A percentile compares a stretch with the other conserved stretches of the same genome.
These are phyloP conservation scores for Prunus persica DNA, from an alignment of 306 rosid species.

Conservation along the genomic window Prunus_persica_NCBIv2 NC_034009.1:38159501-38160000, in stretches of 20 bases:
- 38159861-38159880: background rate
- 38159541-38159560: slow-evolving; percentile 80
- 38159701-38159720: background rate
- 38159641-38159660: slow-evolving; percentile 5
- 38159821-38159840: background rate
- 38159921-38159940: background rate
- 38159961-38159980: background rate
- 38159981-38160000: too few relatives aligned
- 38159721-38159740: background rate
- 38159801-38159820: slow-evolving; percentile 10
- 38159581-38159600: slow-evolving; percentile 89
- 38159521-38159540: slow-evolving; percentile 13
- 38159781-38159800: background rate
- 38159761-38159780: background rate
- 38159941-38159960: background rate
- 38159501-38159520: background rate
- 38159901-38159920: background rate
- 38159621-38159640: slow-evolving; percentile 14
- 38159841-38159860: background rate
- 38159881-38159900: background rate
- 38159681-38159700: background rate
- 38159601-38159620: slow-evolving; percentile 88
- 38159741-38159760: too few relatives aligned
- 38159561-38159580: slow-evolving; percentile 96
- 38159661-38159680: background rate